Conservation (phyloP, 768 basidiomycete genomes). For the Mycena amicta region DNA sequence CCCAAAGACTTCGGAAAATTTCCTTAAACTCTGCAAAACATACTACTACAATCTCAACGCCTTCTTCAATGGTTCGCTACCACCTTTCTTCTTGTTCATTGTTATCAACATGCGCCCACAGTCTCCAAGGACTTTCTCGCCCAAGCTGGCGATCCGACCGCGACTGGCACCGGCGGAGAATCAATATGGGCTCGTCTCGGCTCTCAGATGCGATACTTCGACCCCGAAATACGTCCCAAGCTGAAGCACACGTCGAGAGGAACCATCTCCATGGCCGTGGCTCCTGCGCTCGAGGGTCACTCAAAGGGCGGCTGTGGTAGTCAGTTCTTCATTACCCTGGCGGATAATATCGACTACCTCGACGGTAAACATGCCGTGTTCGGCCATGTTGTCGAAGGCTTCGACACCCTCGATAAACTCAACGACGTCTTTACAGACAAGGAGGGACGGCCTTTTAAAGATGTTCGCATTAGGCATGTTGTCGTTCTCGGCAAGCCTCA, state of each 20-base stretch:
- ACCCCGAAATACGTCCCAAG: slow-evolving; percentile 77
- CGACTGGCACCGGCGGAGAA: slow-evolving; percentile 92
- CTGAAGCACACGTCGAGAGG: slow-evolving; percentile 86
- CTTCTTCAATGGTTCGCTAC: slow-evolving; percentile 83
- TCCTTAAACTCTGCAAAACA: slow-evolving; percentile 95
- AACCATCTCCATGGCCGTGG: slow-evolving; percentile 97
- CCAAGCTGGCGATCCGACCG: slow-evolving; percentile 94
- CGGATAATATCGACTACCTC: slow-evolving; percentile 89
- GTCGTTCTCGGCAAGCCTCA: slow-evolving; percentile 73
- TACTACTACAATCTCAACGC: slow-evolving; percentile 97
- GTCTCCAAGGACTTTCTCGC: slow-evolving; percentile 98
- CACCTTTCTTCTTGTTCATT: not conserved
- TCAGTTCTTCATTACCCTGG: slow-evolving; percentile 96
- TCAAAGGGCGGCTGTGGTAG: slow-evolving; percentile 82
- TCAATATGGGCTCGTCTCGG: slow-evolving; percentile 80
- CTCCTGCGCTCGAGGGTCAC: slow-evolving; percentile 71
- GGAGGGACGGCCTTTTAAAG: slow-evolving; percentile 89
- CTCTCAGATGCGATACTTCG: slow-evolving; percentile 72
- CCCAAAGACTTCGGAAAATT: slow-evolving; percentile 92
- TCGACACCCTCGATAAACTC: slow-evolving; percentile 89
- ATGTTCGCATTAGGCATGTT: slow-evolving; percentile 94
- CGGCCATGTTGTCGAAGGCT: slow-evolving; percentile 92
- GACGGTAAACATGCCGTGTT: slow-evolving; percentile 94
- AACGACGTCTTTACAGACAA: slow-evolving; percentile 91
- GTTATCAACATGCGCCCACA: slow-evolving; percentile 40